Evolutionary conservation across 108 stramenopile genomes (phyloP).

Genomic region (Nannochloropsis oceanica): DNA sequence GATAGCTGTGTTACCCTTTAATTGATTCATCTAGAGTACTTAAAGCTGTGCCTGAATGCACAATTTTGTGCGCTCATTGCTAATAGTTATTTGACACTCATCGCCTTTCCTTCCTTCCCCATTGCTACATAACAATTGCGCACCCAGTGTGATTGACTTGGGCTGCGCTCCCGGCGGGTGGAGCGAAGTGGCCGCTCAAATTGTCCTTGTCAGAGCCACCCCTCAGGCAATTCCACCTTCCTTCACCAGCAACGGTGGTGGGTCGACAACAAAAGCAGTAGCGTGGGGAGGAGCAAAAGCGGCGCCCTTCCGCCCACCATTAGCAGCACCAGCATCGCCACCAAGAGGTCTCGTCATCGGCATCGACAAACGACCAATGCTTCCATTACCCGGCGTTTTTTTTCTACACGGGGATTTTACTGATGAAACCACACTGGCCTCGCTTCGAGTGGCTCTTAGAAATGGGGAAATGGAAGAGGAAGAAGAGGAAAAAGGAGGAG

Average conservation of each 20-base stretch:
- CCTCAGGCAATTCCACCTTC: neutral
- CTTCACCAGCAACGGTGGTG: neutral
- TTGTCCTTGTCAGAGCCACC: neutral
- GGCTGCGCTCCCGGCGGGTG: neutral
- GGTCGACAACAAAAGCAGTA: neutral
- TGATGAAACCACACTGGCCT: neutral
- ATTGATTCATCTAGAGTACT: no score
- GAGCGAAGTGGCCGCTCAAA: neutral
- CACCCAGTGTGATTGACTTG: neutral
- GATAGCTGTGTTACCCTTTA: no score
- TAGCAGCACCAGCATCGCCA: neutral
- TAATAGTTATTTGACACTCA: neutral
- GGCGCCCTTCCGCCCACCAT: neutral
- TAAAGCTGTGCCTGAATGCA: no score
- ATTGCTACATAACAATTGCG: neutral
- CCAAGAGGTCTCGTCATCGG: neutral
- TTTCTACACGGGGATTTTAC: neutral
- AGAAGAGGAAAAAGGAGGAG: neutral
- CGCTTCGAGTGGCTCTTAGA: neutral
- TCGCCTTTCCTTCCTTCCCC: neutral
- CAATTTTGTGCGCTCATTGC: no score
- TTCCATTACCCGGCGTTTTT: neutral
- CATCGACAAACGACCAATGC: neutral
- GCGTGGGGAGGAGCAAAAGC: neutral
- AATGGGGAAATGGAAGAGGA: neutral